Conservation (phyloP, 2,329 filamentous ascomycete species). For the Aaosphaeria arxii region DNA sequence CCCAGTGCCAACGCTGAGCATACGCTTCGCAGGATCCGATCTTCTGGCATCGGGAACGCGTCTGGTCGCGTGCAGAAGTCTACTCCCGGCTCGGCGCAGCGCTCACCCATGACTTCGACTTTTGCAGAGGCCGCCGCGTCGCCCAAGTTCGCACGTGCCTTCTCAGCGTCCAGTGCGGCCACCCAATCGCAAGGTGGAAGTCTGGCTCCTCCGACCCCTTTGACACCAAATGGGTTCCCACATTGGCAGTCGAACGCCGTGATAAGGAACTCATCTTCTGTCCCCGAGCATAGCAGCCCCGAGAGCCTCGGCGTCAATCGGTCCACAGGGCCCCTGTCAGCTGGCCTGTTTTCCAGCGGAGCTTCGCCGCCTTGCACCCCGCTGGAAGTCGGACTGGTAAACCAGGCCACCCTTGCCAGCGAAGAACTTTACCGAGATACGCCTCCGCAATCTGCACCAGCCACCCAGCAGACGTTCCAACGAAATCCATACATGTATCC, state of each 20-base stretch:
- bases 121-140: constrained; percentile 49
- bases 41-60: constrained; percentile 43
- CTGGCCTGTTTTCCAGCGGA: constrained; percentile 28
- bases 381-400: constrained; percentile 27
- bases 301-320: constrained; percentile 34
- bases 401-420: constrained; percentile 26
- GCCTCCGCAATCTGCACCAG: constrained; percentile 50
- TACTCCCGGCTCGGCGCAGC: constrained; percentile 43
- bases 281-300: constrained; percentile 39
- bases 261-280: constrained; percentile 23
- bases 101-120: constrained; percentile 45
- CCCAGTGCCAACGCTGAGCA: constrained; percentile 38
- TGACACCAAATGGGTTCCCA: constrained; percentile 43
- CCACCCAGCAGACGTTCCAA: constrained; percentile 47
- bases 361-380: constrained; percentile 49
- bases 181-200: constrained; percentile 36
- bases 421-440: constrained; percentile 43
- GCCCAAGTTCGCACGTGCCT: constrained; percentile 42
- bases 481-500: constrained; percentile 34
- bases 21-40: constrained; percentile 47
- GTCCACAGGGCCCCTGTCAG: constrained; percentile 35
- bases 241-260: constrained; percentile 40
- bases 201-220: constrained; percentile 47
- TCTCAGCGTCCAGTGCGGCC: constrained; percentile 34
- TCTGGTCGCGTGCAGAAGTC: constrained; percentile 48